A percentile compares a stretch with the other conserved stretches of the same genome.
phyloP scores from a whole-genome alignment of 257 asterid genomes.

The Orobanche coerulescens region DNA sequence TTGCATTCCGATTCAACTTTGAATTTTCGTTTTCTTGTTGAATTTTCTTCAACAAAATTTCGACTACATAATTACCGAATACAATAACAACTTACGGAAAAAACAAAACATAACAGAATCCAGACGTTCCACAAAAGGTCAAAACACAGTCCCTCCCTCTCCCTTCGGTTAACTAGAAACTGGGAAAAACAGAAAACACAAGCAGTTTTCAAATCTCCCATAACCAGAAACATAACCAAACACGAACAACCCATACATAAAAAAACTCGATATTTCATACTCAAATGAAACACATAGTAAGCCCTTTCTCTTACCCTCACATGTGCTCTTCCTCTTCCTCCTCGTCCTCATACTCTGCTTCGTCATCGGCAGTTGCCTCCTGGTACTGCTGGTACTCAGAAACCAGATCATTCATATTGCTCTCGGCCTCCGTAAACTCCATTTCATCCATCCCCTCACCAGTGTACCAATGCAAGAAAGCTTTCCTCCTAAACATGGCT shows the following conservation, averaged over 20 bases:
- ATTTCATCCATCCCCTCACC: constrained; percentile 89
- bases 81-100: background rate
- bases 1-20: no score
- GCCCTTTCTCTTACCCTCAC: background rate
- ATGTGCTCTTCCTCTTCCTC: constrained; percentile 38
- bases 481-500: constrained; percentile 90
- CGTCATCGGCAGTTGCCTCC: constrained; percentile 91
- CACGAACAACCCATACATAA: constrained; percentile 13
- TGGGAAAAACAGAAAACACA: constrained; percentile 8
- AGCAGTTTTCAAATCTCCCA: constrained; percentile 12
- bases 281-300: constrained; percentile 15
- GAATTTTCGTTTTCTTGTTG: no score
- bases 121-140: constrained; percentile 14
- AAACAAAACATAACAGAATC: background rate
- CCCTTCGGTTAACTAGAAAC: constrained; percentile 3
- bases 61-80: constrained; percentile 4
- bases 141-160: constrained; percentile 19
- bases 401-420: constrained; percentile 84
- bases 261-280: constrained; percentile 16
- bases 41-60: background rate
- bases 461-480: constrained; percentile 90
- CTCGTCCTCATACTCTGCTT: constrained; percentile 64
- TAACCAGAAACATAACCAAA: constrained; percentile 16
- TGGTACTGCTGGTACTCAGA: constrained; percentile 92
- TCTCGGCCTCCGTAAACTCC: constrained; percentile 89